Percentiles rank a stretch among this genome's conserved stretches.
These are phyloP conservation scores for Stachybotrys chartarum DNA, from an alignment of 2,329 filamentous ascomycete genomes.

Conservation along the genomic window DNA sequence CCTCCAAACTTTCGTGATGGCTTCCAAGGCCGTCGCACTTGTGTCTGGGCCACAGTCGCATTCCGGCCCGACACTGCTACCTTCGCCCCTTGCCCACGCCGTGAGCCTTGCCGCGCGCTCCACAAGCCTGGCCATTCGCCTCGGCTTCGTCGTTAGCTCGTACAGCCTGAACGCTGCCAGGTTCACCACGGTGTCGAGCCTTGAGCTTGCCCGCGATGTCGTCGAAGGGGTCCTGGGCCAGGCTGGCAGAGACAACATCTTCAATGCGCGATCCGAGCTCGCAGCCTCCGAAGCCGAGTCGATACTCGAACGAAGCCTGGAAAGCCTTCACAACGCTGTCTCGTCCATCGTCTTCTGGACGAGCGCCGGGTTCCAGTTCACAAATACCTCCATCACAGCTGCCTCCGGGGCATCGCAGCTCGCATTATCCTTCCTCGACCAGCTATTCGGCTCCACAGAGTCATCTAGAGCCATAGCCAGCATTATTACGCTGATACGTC, in stretches of 20 bases:
- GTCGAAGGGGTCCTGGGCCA: conserved; percentile 47
- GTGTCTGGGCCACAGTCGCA: conserved; percentile 10
- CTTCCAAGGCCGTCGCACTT: conserved; percentile 6
- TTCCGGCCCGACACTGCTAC: conserved; percentile 43
- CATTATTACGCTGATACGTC: conserved; percentile 56
- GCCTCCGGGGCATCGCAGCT: conserved; percentile 51
- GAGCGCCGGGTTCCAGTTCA: conserved; percentile 52
- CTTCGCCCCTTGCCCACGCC: conserved; percentile 47
- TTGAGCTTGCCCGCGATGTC: conserved; percentile 48
- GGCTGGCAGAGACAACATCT: conserved; percentile 43
- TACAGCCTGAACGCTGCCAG: conserved; percentile 47
- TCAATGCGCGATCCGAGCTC: conserved; percentile 36
- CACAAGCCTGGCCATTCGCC: conserved; percentile 47
- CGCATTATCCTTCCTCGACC: conserved; percentile 52
- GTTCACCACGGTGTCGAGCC: conserved; percentile 48
- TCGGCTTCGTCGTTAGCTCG: conserved; percentile 43
- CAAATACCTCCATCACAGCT: conserved; percentile 45
- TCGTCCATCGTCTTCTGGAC: conserved; percentile 55
- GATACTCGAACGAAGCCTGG: conserved; percentile 48
- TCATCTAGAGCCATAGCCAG: conserved; percentile 60
- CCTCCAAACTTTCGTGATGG: neutral
- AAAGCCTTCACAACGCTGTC: conserved; percentile 49
- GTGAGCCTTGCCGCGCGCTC: conserved; percentile 56
- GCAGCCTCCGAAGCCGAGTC: conserved; percentile 47
- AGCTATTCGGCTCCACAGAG: conserved; percentile 62